A percentile compares a stretch with the other conserved stretches of the same genome.
These are phyloP conservation scores for Sugiyamaella xylanicola DNA, from an alignment of 1,139 yeast genomes.

Conservation along the genomic window DNA sequence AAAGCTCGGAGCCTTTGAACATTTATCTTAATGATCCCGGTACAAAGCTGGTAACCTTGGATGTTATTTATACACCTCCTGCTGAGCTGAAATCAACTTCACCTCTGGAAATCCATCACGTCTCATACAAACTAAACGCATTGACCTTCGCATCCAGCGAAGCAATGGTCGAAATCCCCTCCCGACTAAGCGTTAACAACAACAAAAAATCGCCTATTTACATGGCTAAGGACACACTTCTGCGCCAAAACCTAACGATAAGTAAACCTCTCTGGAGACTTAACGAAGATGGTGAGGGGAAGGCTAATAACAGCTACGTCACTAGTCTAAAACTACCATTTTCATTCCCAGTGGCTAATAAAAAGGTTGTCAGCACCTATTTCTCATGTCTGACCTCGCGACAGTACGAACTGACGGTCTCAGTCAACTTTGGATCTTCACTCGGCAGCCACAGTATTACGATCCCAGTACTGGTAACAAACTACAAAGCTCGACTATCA, in stretches of 20 bases:
- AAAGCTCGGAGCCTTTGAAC: constrained; percentile 8
- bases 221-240: constrained; percentile 12
- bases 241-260: constrained; percentile 22
- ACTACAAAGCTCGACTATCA: constrained; percentile 7
- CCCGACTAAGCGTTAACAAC: constrained; percentile 8
- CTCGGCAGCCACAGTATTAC: constrained; percentile 10
- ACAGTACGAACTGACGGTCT: constrained; percentile 32
- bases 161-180: constrained; percentile 16
- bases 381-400: constrained; percentile 35
- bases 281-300: not conserved
- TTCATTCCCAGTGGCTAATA: constrained; percentile 22
- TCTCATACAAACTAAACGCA: constrained; percentile 20
- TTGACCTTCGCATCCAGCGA: constrained; percentile 20
- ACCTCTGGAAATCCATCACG: constrained; percentile 22
- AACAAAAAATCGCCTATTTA: constrained; percentile 1
- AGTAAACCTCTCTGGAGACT: constrained; percentile 22
- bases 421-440: constrained; percentile 22
- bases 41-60: constrained; percentile 12
- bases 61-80: constrained; percentile 16
- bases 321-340: constrained; percentile 24
- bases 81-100: not conserved
- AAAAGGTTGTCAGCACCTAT: constrained; percentile 31
- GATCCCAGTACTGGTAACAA: constrained; percentile 23
- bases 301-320: not conserved
- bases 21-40: constrained; percentile 18